Conservation (phyloP, 495 filamentous ascomycete genomes). For the Neurospora tetrasperma region DNA sequence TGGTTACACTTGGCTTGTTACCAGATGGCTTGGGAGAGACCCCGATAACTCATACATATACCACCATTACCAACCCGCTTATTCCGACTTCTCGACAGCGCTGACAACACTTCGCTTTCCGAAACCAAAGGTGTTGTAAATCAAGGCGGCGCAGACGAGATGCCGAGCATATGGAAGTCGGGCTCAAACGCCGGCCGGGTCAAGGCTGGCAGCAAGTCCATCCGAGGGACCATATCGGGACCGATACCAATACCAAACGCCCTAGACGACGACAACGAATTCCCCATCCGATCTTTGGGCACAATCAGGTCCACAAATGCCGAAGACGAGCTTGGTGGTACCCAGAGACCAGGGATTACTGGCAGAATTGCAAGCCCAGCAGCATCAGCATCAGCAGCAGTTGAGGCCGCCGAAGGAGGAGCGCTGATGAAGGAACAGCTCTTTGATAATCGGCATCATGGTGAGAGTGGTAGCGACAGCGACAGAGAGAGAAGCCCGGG, state of each 20-base stretch:
- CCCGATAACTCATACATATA: background rate
- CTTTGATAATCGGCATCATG: background rate
- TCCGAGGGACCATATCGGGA: conserved; percentile 42
- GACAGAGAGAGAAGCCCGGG: background rate
- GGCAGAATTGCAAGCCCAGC: conserved; percentile 21
- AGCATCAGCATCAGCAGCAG: background rate
- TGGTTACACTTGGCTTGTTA: conserved; percentile 8
- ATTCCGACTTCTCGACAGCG: conserved; percentile 1
- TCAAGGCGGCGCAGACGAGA: background rate
- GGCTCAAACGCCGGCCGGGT: conserved; percentile 27
- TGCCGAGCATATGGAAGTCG: conserved; percentile 29
- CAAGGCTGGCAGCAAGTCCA: conserved; percentile 29
- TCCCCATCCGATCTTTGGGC: conserved; percentile 14
- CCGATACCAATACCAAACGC: conserved; percentile 36
- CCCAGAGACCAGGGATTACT: conserved; percentile 25
- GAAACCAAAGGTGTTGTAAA: background rate
- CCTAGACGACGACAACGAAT: conserved; percentile 33
- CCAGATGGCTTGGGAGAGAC: conserved; percentile 17
- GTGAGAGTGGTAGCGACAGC: background rate
- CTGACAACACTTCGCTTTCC: background rate
- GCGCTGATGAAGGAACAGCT: conserved; percentile 1
- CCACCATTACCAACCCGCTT: conserved; percentile 11
- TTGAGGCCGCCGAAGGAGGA: background rate
- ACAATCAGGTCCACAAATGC: background rate
- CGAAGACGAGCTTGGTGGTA: background rate